Evolutionary conservation across 495 filamentous ascomycete genomes (phyloP).

Genomic region (Echria macrotheca): DNA sequence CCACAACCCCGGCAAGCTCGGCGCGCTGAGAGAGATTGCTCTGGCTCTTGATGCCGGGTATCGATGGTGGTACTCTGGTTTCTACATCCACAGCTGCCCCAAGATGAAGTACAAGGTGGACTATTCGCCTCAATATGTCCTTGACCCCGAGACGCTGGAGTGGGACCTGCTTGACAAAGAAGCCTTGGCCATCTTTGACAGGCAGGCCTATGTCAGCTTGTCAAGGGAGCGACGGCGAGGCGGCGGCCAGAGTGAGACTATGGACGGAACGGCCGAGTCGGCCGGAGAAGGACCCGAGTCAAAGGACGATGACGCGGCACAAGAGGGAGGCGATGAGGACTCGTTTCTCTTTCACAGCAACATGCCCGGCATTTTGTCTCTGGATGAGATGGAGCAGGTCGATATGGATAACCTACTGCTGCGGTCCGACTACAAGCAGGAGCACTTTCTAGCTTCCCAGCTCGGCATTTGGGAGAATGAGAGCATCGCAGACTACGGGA

Average conservation of each 20-base stretch:
- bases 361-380: constrained; percentile 74
- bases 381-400: constrained; percentile 54
- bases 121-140: constrained; percentile 75
- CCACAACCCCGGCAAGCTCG: constrained; percentile 82
- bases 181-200: constrained; percentile 57
- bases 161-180: constrained; percentile 75
- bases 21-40: constrained; percentile 77
- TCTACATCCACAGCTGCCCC: constrained; percentile 47
- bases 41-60: constrained; percentile 72
- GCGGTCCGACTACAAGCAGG: constrained; percentile 23
- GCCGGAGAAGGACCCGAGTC: too few relatives aligned
- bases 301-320: background rate
- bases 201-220: constrained; percentile 62
- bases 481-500: constrained; percentile 43
- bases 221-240: constrained; percentile 40
- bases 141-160: constrained; percentile 68
- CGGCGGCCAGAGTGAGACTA: background rate
- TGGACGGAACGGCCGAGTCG: constrained; percentile 20
- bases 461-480: constrained; percentile 64
- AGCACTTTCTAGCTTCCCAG: constrained; percentile 41
- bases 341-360: constrained; percentile 52
- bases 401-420: constrained; percentile 54
- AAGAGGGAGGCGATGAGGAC: background rate
- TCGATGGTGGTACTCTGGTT: constrained; percentile 51
- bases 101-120: constrained; percentile 76